Percentiles rank a stretch among this genome's conserved stretches.
phyloP scores from a whole-genome alignment of 768 basidiomycete species.

The Pleurotus tuber-regium region DNA sequence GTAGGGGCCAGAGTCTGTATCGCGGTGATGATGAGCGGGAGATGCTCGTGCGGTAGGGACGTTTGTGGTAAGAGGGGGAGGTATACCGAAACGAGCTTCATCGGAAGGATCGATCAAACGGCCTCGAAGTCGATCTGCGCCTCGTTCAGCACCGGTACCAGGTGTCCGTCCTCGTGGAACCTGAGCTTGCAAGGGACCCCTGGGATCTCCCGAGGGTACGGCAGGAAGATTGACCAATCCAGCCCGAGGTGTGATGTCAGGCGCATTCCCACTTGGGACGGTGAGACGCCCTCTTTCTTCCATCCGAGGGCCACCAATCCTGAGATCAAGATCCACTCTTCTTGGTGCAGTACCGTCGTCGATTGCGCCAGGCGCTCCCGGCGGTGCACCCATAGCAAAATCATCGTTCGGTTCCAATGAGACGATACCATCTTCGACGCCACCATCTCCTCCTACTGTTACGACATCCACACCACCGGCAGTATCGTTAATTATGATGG shows the following conservation, averaged over 20 bases:
- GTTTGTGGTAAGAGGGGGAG: neutral
- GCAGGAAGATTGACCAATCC: slow-evolving; percentile 53
- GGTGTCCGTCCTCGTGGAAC: neutral
- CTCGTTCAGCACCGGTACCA: too few relatives aligned
- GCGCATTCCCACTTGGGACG: slow-evolving; percentile 35
- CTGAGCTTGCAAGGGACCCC: slow-evolving; percentile 1
- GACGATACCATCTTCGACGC: slow-evolving; percentile 76
- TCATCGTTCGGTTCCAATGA: slow-evolving; percentile 81
- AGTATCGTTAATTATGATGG: slow-evolving; percentile 41
- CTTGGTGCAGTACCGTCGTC: slow-evolving; percentile 26
- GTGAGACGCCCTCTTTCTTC: slow-evolving; percentile 21
- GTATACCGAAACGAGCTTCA: too few relatives aligned
- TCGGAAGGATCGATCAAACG: neutral
- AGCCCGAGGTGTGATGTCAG: slow-evolving; percentile 65
- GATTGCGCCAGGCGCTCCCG: slow-evolving; percentile 79
- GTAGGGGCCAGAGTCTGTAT: slow-evolving; percentile 59
- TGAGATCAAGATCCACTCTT: slow-evolving; percentile 16
- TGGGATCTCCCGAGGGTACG: slow-evolving; percentile 9
- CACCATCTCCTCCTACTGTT: slow-evolving; percentile 30
- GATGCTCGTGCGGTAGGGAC: slow-evolving; percentile 10
- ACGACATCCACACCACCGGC: slow-evolving; percentile 22
- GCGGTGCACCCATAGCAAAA: slow-evolving; percentile 88
- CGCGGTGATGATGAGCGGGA: slow-evolving; percentile 26
- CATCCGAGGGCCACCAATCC: slow-evolving; percentile 13
- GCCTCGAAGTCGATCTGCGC: neutral